A percentile compares a stretch with the other conserved stretches of the same genome.
Conservation (phyloP, 2,329 filamentous ascomycete species). For the Davidsoniella eucalypti region DNA sequence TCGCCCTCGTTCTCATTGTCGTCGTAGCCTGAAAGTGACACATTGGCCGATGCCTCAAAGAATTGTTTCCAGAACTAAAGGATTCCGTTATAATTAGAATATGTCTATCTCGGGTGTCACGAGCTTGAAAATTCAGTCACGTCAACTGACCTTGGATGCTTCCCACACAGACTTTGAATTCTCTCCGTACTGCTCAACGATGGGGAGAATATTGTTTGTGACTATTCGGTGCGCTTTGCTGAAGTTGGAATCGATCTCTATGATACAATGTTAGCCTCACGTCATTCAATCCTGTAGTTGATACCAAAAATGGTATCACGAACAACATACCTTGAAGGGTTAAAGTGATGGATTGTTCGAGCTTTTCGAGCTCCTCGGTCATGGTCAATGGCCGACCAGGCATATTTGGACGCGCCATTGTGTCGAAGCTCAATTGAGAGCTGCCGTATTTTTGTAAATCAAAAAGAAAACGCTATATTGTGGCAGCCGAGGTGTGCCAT, state of each 20-base stretch:
- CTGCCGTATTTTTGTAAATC: too few relatives aligned
- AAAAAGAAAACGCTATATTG: too few relatives aligned
- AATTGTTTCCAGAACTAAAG: conserved; percentile 97
- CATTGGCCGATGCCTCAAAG: conserved; percentile 95
- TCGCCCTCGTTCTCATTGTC: conserved; percentile 56
- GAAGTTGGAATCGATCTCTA: conserved; percentile 98
- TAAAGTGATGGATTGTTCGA: conserved; percentile 92
- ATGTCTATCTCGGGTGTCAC: too few relatives aligned
- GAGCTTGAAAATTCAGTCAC: not conserved
- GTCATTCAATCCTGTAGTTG: not conserved
- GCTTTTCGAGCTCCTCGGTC: conserved; percentile 85
- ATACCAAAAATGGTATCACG: not conserved
- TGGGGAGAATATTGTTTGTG: conserved; percentile 76
- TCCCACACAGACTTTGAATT: conserved; percentile 93
- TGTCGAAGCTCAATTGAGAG: not conserved
- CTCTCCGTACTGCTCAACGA: conserved; percentile 89
- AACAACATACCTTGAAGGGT: conserved; percentile 61
- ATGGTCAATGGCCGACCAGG: conserved; percentile 50
- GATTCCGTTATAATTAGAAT: too few relatives aligned
- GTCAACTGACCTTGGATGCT: conserved; percentile 58
- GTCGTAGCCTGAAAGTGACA: conserved; percentile 88
- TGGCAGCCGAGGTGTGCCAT: too few relatives aligned
- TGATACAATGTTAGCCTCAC: not conserved
- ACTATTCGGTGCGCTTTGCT: conserved; percentile 93
- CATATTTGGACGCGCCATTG: conserved; percentile 33